phyloP scores from a whole-genome alignment of 1,139 yeast species.

The Kurtzmaniella quercitrusa region DNA sequence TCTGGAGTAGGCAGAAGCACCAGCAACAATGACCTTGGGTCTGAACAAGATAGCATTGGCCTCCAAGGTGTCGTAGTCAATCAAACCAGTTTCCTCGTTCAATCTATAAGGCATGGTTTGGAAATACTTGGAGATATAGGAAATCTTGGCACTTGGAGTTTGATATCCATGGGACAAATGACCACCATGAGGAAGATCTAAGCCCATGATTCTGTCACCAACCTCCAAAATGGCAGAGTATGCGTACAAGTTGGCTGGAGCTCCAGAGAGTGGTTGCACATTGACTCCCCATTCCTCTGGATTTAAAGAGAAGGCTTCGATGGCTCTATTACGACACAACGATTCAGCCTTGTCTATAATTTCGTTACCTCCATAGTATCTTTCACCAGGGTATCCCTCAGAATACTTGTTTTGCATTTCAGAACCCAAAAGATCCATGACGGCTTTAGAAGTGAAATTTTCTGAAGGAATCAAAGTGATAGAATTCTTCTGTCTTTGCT shows the following conservation, averaged over 20 bases:
- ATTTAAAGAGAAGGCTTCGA: slow-evolving; percentile 74
- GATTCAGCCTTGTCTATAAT: slow-evolving; percentile 87
- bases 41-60: slow-evolving; percentile 81
- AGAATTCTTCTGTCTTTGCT: slow-evolving; percentile 80
- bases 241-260: slow-evolving; percentile 93
- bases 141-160: slow-evolving; percentile 81
- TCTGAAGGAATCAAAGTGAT: slow-evolving; percentile 92
- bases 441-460: slow-evolving; percentile 92
- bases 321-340: slow-evolving; percentile 87
- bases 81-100: slow-evolving; percentile 77
- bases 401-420: slow-evolving; percentile 98
- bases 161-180: slow-evolving; percentile 96
- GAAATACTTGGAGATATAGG: slow-evolving; percentile 87
- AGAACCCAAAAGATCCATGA: slow-evolving; percentile 89
- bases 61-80: slow-evolving; percentile 87
- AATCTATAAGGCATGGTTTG: slow-evolving; percentile 97
- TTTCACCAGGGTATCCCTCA: slow-evolving; percentile 97
- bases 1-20: slow-evolving; percentile 94
- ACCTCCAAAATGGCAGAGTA: slow-evolving; percentile 89
- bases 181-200: slow-evolving; percentile 96
- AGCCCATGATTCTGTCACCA: slow-evolving; percentile 93
- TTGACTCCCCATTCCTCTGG: slow-evolving; percentile 92
- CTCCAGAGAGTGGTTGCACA: slow-evolving; percentile 91
- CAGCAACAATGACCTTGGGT: slow-evolving; percentile 93
- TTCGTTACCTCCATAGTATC: slow-evolving; percentile 97